Evolutionary conservation across 192 early-diverging fungal species (phyloP).

Genomic region (Podila horticola): DNA sequence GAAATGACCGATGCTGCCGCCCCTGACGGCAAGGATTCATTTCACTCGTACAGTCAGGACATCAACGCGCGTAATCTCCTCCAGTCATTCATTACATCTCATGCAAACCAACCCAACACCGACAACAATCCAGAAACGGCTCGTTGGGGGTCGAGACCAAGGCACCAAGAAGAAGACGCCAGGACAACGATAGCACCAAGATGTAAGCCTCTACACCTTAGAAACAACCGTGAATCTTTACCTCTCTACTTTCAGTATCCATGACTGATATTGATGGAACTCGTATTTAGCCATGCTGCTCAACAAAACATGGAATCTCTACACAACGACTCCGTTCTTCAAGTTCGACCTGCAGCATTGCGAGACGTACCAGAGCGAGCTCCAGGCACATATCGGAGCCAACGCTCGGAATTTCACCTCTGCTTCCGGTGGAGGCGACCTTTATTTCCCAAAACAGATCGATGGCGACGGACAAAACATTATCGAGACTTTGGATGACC

Average conservation of each 20-base stretch:
- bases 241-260: neutral
- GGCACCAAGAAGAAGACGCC: neutral
- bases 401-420: constrained; percentile 25
- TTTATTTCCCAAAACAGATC: constrained; percentile 28
- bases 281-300: constrained; percentile 9
- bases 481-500: constrained; percentile 20
- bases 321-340: constrained; percentile 44
- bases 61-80: neutral
- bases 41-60: neutral
- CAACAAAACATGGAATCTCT: constrained; percentile 44
- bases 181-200: neutral
- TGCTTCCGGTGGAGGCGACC: constrained; percentile 3
- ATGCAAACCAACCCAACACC: neutral
- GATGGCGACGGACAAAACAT: constrained; percentile 25
- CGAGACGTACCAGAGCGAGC: constrained; percentile 22
- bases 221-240: neutral
- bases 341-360: constrained; percentile 10
- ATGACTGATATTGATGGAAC: neutral
- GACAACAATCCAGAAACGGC: neutral
- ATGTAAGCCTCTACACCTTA: neutral
- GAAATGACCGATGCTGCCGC: neutral
- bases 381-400: constrained; percentile 29
- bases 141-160: neutral
- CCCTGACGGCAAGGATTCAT: neutral
- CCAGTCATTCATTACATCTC: neutral